Evolutionary conservation across 2,329 filamentous ascomycete genomes (phyloP).

Genomic region (Elsinoe arachidis): DNA sequence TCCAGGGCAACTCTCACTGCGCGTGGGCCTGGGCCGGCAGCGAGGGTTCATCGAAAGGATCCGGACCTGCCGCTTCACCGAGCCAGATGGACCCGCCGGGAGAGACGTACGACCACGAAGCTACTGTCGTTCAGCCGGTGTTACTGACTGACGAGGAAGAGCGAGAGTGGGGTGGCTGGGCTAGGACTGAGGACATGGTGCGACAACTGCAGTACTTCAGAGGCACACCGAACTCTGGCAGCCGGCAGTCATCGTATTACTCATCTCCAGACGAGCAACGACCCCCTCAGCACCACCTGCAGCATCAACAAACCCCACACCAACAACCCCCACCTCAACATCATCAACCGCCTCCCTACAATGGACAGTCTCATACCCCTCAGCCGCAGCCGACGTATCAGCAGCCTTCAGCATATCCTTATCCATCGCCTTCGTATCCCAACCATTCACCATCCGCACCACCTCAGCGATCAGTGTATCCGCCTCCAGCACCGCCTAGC

Average conservation of each 20-base stretch:
- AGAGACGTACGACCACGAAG: conserved; percentile 32
- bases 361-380: not conserved
- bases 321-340: conserved; percentile 14
- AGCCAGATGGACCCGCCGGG: conserved; percentile 22
- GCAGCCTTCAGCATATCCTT: not conserved
- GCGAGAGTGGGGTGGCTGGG: conserved; percentile 74
- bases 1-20: conserved; percentile 68
- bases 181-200: conserved; percentile 57
- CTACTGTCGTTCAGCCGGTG: conserved; percentile 35
- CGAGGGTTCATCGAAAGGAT: conserved; percentile 32
- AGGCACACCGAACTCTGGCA: conserved; percentile 16
- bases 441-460: conserved; percentile 19
- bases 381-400: conserved; percentile 1
- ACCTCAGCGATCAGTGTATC: conserved; percentile 7
- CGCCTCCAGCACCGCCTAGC: conserved; percentile 12
- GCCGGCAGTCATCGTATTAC: conserved; percentile 14
- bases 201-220: conserved; percentile 46
- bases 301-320: conserved; percentile 14
- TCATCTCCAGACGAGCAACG: conserved; percentile 13
- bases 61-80: conserved; percentile 17
- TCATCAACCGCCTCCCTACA: conserved; percentile 15
- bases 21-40: conserved; percentile 69
- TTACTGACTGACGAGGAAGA: conserved; percentile 49
- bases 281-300: conserved; percentile 21
- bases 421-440: conserved; percentile 5